Evolutionary conservation across 495 filamentous ascomycete genomes (phyloP).

Genomic region (Halenospora varia): DNA sequence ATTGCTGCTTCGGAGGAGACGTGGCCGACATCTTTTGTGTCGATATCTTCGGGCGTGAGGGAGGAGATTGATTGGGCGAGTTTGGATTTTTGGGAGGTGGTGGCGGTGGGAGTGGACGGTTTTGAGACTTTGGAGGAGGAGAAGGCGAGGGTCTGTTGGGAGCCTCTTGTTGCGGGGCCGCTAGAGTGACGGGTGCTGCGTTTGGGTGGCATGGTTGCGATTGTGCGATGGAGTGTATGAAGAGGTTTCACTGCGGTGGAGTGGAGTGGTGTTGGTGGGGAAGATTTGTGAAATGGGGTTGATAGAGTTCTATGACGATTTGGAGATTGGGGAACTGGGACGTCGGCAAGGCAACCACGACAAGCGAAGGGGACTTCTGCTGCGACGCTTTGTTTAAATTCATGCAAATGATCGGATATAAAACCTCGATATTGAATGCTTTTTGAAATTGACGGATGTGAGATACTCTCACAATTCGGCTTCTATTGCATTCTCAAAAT

Average conservation of each 20-base stretch:
- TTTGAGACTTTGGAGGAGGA: constrained; percentile 72
- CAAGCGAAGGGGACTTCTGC: background rate
- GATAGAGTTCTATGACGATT: background rate
- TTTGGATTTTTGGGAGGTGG: constrained; percentile 31
- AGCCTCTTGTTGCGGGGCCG: constrained; percentile 31
- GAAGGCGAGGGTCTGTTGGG: constrained; percentile 76
- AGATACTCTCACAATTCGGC: too few relatives aligned
- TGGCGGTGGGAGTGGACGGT: constrained; percentile 41
- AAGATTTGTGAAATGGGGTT: background rate
- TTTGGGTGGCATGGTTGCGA: constrained; percentile 59
- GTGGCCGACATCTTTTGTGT: constrained; percentile 11
- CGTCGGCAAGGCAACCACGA: background rate
- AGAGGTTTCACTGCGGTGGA: background rate
- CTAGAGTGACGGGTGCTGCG: constrained; percentile 51
- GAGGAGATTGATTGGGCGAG: background rate
- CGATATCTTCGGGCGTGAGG: background rate
- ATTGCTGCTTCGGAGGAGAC: constrained; percentile 22
- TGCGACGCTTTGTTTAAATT: too few relatives aligned
- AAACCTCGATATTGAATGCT: background rate
- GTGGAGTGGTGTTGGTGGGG: background rate
- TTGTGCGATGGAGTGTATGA: background rate
- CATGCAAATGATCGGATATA: too few relatives aligned
- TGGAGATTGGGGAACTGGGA: background rate
- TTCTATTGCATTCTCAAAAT: too few relatives aligned
- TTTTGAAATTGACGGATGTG: too few relatives aligned